Evolutionary conservation across 768 basidiomycete species (phyloP), one percentile per base, ranked within the genome.

Genomic region (Heimioporus sp.): DNA sequence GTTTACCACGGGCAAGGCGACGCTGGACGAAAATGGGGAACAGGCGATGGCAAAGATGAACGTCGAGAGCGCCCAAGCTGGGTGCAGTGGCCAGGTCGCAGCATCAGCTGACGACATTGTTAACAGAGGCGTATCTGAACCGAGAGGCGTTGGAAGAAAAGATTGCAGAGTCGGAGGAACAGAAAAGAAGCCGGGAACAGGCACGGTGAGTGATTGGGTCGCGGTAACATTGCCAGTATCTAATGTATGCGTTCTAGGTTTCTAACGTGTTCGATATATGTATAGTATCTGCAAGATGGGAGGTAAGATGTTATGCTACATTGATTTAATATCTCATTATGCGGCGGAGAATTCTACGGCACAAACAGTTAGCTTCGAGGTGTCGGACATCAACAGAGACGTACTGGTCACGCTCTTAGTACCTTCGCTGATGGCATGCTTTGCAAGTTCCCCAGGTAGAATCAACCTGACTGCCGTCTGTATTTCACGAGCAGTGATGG

Each of bases 131-230:
- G 1, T 92, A 91, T 63, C 69, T 83, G 64, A 93, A 93, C 62
- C 82, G 91, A 31, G 91, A 91, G 48, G 83, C 80, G 0, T 61
- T 94, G 56, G 92, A 94, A 65, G 90, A 92, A 53, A 83, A 72
- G 71, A 90, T 93, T 57, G 91, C 92, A 91, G 67, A 90, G 86
- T 2, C 78, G 85, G 55, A 76, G 87, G 54, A 93, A 93, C 62
- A 78, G 90, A 55, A 93, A 93, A 66, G 89, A 92, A 63, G 90
- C 92, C 0, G 92, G 92, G 10, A 92, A 90, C 70, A 94, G 93
- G 78, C 93, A 94, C 60, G 92, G 92, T 86, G 60, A 53, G 79
- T 72, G n/a, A 28, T 43, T 31, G 1, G 9, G 3, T 24, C 9
- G 12, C 3, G 4, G 7, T 19, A 11, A 16, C 2, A 24, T 19